Percentiles rank a stretch among this genome's conserved stretches.
Evolutionary conservation across 1,139 yeast species (phyloP).

Genomic region (Kodamaea alishanica): DNA sequence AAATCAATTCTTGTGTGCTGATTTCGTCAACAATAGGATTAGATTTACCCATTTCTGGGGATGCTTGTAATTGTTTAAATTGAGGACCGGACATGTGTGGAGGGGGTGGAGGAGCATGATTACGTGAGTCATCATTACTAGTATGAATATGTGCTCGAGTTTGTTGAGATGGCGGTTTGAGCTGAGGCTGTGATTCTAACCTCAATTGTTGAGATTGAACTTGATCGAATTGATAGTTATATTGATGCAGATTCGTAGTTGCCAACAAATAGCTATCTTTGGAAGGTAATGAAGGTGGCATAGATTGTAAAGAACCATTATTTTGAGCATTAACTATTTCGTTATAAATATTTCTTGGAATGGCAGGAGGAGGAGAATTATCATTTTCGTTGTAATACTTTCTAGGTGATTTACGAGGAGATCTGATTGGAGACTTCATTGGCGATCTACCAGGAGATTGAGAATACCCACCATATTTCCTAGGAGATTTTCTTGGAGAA

Average conservation of each 20-base stretch:
- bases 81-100: constrained; percentile 4
- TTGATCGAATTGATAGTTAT: constrained; percentile 6
- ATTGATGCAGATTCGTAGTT: constrained; percentile 6
- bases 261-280: constrained; percentile 26
- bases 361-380: constrained; percentile 28
- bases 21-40: constrained; percentile 27
- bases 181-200: background rate
- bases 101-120: constrained; percentile 8
- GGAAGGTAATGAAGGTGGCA: constrained; percentile 44
- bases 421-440: constrained; percentile 12
- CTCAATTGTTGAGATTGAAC: background rate
- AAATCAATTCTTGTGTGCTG: constrained; percentile 23
- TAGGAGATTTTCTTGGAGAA: constrained; percentile 28
- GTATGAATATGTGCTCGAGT: background rate
- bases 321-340: constrained; percentile 44
- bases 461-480: constrained; percentile 16
- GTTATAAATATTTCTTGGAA: constrained; percentile 46
- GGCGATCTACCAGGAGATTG: constrained; percentile 24
- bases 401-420: constrained; percentile 15
- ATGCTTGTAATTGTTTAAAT: constrained; percentile 7
- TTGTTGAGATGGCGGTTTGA: constrained; percentile 4
- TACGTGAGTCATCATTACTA: background rate
- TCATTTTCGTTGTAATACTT: constrained; percentile 18
- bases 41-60: constrained; percentile 15
- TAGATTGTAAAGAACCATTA: constrained; percentile 23